phyloP scores from a whole-genome alignment of 2,329 filamentous ascomycete genomes.

The Colletotrichum sp. region DNA sequence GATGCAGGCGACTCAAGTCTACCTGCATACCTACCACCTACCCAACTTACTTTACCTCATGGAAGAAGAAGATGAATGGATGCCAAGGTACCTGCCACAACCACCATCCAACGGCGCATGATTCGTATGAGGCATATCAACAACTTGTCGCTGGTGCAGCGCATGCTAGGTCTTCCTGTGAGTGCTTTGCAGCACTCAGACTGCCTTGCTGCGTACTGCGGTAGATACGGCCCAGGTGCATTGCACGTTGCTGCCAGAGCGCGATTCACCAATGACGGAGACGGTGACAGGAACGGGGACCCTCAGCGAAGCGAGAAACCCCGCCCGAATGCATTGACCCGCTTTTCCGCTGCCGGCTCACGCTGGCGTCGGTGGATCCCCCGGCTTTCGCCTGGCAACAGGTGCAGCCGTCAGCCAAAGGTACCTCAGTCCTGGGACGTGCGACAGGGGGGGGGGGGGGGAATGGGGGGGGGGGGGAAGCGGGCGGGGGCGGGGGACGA shows the following conservation, averaged over 20 bases:
- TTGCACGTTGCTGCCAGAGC: background rate
- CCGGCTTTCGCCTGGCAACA: background rate
- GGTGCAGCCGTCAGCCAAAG: background rate
- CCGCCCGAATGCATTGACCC: background rate
- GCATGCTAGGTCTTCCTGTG: background rate
- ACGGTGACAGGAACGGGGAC: background rate
- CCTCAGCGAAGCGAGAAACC: background rate
- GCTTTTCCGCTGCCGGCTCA: background rate
- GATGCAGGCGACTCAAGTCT: background rate
- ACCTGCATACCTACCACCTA: background rate
- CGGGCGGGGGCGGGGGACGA: no score
- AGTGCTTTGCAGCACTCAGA: background rate
- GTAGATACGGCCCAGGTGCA: no score
- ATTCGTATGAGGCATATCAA: no score
- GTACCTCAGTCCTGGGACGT: background rate
- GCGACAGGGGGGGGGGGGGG: background rate
- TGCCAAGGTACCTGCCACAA: no score
- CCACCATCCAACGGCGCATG: no score
- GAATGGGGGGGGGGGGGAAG: no score
- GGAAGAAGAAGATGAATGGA: background rate
- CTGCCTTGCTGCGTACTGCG: background rate
- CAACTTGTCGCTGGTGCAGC: no score
- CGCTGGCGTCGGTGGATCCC: background rate
- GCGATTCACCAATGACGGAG: background rate
- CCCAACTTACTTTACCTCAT: background rate